Evolutionary conservation across 208 protist genomes (phyloP).

Genomic region (Cochliopodium minus): DNA sequence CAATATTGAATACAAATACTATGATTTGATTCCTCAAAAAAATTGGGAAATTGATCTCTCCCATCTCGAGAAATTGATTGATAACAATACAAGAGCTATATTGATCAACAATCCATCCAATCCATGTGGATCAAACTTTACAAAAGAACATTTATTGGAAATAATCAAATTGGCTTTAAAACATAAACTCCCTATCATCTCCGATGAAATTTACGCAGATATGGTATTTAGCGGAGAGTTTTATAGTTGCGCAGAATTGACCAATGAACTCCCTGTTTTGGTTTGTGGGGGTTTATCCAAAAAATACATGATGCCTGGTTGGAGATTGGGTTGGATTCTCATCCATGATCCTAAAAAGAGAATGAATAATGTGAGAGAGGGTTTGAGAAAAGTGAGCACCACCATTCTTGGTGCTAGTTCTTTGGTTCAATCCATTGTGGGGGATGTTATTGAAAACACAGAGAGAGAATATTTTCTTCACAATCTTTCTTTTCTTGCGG

Average conservation of each 20-base stretch:
- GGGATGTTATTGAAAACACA: slow-evolving; percentile 48
- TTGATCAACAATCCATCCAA: slow-evolving; percentile 82
- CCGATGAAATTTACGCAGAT: slow-evolving; percentile 79
- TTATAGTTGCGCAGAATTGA: slow-evolving; percentile 51
- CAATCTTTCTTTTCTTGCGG: slow-evolving; percentile 25
- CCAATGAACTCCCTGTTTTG: slow-evolving; percentile 50
- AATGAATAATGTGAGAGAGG: slow-evolving; percentile 23
- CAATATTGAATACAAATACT: slow-evolving; percentile 49
- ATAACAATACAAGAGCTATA: slow-evolving; percentile 55
- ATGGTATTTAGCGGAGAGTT: slow-evolving; percentile 62
- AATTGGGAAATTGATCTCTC: slow-evolving; percentile 66
- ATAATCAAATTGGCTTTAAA: slow-evolving; percentile 57
- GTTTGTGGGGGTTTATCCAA: slow-evolving; percentile 68
- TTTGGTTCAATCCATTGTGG: slow-evolving; percentile 56
- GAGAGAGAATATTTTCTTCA: slow-evolving; percentile 32
- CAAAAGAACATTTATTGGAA: slow-evolving; percentile 46
- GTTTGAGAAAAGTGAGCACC: slow-evolving; percentile 36
- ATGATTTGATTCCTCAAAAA: slow-evolving; percentile 49
- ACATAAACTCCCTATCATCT: slow-evolving; percentile 60
- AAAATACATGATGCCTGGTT: slow-evolving; percentile 67
- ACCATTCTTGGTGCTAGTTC: slow-evolving; percentile 65
- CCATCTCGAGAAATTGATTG: slow-evolving; percentile 44
- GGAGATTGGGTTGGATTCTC: slow-evolving; percentile 63
- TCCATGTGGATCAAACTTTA: slow-evolving; percentile 72
- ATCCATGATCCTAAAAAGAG: slow-evolving; percentile 43